Percentiles rank a stretch among this genome's conserved stretches.
These are phyloP conservation scores for Suillus ampliporus DNA, from an alignment of 768 basidiomycete species.

Conservation along the genomic window DNA sequence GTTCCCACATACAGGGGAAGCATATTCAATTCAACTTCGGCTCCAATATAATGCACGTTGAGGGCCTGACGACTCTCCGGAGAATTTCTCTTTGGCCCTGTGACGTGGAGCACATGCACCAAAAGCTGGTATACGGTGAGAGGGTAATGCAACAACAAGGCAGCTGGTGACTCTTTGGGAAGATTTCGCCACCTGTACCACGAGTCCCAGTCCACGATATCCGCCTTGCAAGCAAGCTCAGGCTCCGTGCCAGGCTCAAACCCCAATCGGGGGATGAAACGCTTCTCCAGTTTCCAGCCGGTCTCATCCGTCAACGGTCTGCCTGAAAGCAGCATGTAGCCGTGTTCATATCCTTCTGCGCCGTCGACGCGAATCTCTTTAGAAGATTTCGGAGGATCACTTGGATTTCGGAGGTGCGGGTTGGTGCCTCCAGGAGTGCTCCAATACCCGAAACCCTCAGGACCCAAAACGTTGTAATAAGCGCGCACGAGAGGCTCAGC, in stretches of 20 bases:
- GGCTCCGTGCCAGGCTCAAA: constrained; percentile 35
- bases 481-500: constrained; percentile 39
- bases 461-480: constrained; percentile 44
- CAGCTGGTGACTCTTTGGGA: constrained; percentile 48
- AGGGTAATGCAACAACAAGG: constrained; percentile 50
- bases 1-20: constrained; percentile 43
- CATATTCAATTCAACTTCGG: constrained; percentile 46
- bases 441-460: constrained; percentile 49
- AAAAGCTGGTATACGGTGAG: constrained; percentile 46
- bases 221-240: constrained; percentile 29
- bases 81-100: constrained; percentile 28
- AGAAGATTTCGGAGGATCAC: constrained; percentile 10
- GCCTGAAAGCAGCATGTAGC: constrained; percentile 39
- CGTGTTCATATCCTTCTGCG: constrained; percentile 35
- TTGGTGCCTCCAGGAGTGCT: constrained; percentile 41
- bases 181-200: constrained; percentile 54
- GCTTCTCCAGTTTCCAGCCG: constrained; percentile 43
- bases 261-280: constrained; percentile 40
- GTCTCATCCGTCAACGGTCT: constrained; percentile 37
- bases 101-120: constrained; percentile 39
- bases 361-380: constrained; percentile 16
- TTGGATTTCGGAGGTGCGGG: constrained; percentile 34
- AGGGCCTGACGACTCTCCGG: constrained; percentile 33
- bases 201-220: constrained; percentile 46
- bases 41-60: constrained; percentile 43